phyloP scores from a whole-genome alignment of 1,284 basidiomycete genomes.

The Sporisorium sorghi region DNA sequence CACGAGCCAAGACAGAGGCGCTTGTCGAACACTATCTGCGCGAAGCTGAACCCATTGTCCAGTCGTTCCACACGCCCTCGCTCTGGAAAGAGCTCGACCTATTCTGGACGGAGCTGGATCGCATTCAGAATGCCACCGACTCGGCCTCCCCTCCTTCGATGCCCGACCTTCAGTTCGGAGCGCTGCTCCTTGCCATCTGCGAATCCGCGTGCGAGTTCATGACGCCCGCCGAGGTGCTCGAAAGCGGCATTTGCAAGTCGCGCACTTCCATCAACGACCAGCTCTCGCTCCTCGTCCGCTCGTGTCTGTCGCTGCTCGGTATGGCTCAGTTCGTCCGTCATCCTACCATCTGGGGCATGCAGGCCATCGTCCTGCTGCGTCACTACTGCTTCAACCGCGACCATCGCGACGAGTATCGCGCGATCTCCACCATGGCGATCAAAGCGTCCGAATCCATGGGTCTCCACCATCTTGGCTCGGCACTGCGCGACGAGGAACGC shows the following conservation, averaged over 20 bases:
- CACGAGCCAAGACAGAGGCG: conserved; percentile 32
- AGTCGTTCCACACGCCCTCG: conserved; percentile 35
- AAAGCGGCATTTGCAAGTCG: conserved; percentile 33
- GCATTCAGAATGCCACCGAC: not conserved
- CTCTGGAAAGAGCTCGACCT: conserved; percentile 28
- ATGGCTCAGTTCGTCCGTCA: conserved; percentile 34
- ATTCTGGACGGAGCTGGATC: conserved; percentile 34
- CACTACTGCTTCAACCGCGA: conserved; percentile 50
- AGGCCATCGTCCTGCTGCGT: conserved; percentile 41
- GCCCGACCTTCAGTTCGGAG: conserved; percentile 42
- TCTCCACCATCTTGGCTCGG: conserved; percentile 53
- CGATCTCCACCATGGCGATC: conserved; percentile 40
- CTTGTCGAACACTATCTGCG: conserved; percentile 40
- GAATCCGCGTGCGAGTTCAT: conserved; percentile 51
- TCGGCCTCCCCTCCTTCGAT: not conserved
- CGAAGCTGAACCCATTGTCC: conserved; percentile 44
- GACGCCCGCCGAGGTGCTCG: conserved; percentile 45
- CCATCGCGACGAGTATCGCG: conserved; percentile 38
- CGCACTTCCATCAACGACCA: conserved; percentile 35
- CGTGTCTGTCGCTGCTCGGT: conserved; percentile 23
- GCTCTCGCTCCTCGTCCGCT: conserved; percentile 24
- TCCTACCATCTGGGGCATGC: conserved; percentile 48
- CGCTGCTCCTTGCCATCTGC: conserved; percentile 41
- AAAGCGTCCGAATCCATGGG: conserved; percentile 52
- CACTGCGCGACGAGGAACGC: conserved; percentile 51